phyloP scores from a whole-genome alignment of 2,329 filamentous ascomycete genomes.

The Aspergillus fijiensis region DNA sequence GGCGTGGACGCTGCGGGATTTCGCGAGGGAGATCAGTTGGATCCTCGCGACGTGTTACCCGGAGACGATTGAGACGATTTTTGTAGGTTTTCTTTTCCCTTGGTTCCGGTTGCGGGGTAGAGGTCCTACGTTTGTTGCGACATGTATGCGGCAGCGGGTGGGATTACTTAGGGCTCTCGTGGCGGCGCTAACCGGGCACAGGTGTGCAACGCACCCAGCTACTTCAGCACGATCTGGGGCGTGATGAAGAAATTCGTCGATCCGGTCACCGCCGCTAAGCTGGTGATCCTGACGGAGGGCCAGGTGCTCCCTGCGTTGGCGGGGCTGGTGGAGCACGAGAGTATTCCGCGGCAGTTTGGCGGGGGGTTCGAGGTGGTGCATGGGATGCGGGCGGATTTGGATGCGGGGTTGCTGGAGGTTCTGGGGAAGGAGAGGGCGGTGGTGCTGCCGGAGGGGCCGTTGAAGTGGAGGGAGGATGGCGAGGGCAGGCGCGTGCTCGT shows the following conservation, averaged over 20 bases:
- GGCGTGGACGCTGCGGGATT: constrained; percentile 22
- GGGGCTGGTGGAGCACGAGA: constrained; percentile 17
- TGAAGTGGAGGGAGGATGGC: constrained; percentile 20
- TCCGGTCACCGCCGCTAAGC: constrained; percentile 26
- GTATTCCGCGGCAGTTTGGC: constrained; percentile 24
- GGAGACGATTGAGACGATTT: constrained; percentile 24
- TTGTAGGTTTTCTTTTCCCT: constrained; percentile 11
- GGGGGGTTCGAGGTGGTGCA: constrained; percentile 21
- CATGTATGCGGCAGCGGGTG: too few relatives aligned
- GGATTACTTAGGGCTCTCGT: too few relatives aligned
- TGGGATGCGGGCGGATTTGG: constrained; percentile 22
- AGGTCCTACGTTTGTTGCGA: too few relatives aligned
- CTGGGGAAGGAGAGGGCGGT: neutral
- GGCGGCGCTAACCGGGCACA: neutral
- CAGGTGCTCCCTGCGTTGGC: constrained; percentile 19
- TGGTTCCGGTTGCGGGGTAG: too few relatives aligned
- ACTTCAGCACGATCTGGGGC: constrained; percentile 25
- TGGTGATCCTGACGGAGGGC: constrained; percentile 17
- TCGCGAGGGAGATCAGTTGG: constrained; percentile 24
- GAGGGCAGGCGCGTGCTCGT: constrained; percentile 14
- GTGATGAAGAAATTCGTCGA: constrained; percentile 27
- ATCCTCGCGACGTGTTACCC: constrained; percentile 30
- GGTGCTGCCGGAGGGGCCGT: constrained; percentile 18
- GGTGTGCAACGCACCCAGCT: constrained; percentile 28
- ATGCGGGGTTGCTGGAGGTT: constrained; percentile 9